Evolutionary conservation across 164 flowering plant species (phyloP).

Genomic region (Paratinospora sagittata): DNA sequence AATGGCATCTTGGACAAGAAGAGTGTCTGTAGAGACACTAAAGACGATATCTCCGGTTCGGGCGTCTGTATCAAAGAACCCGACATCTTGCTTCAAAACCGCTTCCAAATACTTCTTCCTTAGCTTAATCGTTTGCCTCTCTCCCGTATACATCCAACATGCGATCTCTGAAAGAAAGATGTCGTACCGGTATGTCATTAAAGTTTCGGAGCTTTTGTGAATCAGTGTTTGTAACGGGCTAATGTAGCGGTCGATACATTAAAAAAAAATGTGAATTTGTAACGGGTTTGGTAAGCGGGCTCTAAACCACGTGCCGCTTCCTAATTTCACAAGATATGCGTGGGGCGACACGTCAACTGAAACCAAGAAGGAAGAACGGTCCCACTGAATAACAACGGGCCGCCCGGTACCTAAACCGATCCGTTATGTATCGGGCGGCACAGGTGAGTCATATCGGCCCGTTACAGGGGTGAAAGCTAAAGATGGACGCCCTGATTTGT

Average conservation of each 20-base stretch:
- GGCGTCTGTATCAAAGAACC: conserved; percentile 96
- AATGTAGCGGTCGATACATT: neutral
- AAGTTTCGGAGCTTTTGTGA: neutral
- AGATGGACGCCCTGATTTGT: neutral
- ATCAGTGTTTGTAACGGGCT: neutral
- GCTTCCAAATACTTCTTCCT: conserved; percentile 92
- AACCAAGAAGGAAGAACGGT: neutral
- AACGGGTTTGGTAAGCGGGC: neutral
- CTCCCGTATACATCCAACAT: conserved; percentile 99
- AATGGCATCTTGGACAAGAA: conserved; percentile 97
- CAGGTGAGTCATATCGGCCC: neutral
- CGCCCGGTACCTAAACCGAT: neutral
- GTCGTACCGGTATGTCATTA: too few species aligned
- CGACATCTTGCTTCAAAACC: conserved; percentile 89
- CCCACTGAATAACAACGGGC: conserved; percentile 5
- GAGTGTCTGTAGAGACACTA: conserved; percentile 92
- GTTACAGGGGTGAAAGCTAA: neutral
- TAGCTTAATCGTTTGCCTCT: conserved; percentile 75
- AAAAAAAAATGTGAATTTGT: neutral
- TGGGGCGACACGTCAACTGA: neutral
- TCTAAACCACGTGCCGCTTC: neutral
- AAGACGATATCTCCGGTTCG: conserved; percentile 96
- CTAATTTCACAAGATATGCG: neutral
- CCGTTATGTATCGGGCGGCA: conserved; percentile 5
- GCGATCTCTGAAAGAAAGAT: conserved; percentile 76